These are phyloP conservation scores for Colletotrichum sp. DNA, from an alignment of 2,329 filamentous ascomycete genomes.

Conservation along the genomic window DNA sequence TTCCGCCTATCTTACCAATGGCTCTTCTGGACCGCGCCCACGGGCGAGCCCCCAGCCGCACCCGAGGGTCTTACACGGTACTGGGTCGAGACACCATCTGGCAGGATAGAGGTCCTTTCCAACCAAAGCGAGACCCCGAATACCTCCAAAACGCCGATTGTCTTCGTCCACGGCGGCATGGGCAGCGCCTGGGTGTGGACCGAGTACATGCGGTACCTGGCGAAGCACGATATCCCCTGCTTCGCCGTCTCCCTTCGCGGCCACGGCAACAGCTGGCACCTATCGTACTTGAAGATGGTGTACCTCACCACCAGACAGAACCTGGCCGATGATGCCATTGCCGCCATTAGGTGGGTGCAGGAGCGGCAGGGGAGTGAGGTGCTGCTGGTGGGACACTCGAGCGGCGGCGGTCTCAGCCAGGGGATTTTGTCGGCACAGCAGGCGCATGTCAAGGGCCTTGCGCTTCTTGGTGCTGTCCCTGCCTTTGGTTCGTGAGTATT, in stretches of 20 bases:
- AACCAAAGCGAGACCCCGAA: constrained; percentile 33
- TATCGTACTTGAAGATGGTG: constrained; percentile 52
- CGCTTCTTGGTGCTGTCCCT: constrained; percentile 51
- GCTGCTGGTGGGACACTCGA: constrained; percentile 56
- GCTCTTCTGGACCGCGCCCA: constrained; percentile 34
- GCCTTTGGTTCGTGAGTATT: constrained; percentile 51
- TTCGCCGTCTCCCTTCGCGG: constrained; percentile 60
- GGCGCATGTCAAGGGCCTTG: constrained; percentile 47
- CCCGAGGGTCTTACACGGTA: constrained; percentile 47
- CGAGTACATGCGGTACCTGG: constrained; percentile 55
- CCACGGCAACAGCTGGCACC: constrained; percentile 58
- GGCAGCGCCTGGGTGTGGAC: constrained; percentile 58
- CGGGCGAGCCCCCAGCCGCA: constrained; percentile 28
- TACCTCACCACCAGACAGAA: constrained; percentile 47
- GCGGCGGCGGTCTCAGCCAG: constrained; percentile 56
- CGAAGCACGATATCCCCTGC: constrained; percentile 47
- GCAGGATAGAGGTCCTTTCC: constrained; percentile 54
- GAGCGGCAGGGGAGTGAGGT: constrained; percentile 35
- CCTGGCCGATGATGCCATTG: constrained; percentile 49
- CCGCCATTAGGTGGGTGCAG: constrained; percentile 44
- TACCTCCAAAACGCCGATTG: constrained; percentile 38
- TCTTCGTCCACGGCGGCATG: constrained; percentile 62
- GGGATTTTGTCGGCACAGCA: constrained; percentile 47
- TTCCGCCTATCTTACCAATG: constrained; percentile 36
- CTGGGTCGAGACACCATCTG: constrained; percentile 48